Conservation (phyloP, 331 rosid genomes). For the Saraca asoca region DNA sequence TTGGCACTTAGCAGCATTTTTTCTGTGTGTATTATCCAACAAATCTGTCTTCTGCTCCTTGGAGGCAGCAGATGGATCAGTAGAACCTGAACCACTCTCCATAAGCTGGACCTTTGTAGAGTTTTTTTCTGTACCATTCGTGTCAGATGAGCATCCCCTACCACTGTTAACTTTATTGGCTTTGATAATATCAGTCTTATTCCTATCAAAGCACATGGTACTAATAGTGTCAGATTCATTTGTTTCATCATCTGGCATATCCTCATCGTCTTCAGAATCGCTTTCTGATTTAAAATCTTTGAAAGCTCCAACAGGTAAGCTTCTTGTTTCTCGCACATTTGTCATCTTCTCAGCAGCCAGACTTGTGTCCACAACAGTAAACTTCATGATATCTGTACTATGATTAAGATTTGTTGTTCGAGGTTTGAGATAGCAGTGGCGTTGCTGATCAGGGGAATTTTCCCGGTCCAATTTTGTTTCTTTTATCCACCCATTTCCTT, state of each 20-base stretch:
- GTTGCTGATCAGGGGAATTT: slow-evolving; percentile 57
- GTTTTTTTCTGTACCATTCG: slow-evolving; percentile 37
- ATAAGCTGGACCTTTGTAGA: slow-evolving; percentile 45
- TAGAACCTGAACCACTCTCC: slow-evolving; percentile 29
- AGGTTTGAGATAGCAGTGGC: slow-evolving; percentile 82
- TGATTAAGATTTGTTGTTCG: slow-evolving; percentile 48
- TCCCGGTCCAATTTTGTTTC: slow-evolving; percentile 53
- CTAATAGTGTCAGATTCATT: slow-evolving; percentile 50
- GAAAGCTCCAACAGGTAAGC: slow-evolving; percentile 56
- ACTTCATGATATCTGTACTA: slow-evolving; percentile 50
- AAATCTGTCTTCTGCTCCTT: slow-evolving; percentile 36
- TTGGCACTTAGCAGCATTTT: slow-evolving; percentile 41
- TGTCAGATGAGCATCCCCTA: slow-evolving; percentile 34
- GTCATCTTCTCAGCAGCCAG: slow-evolving; percentile 44
- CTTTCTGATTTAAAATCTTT: slow-evolving; percentile 39
- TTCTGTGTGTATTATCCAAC: slow-evolving; percentile 24
- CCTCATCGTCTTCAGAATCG: slow-evolving; percentile 49
- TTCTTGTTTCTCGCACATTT: slow-evolving; percentile 66
- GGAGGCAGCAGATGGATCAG: slow-evolving; percentile 33
- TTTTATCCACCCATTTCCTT: slow-evolving; percentile 52
- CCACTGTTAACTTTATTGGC: slow-evolving; percentile 30
- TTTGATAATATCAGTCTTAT: slow-evolving; percentile 37
- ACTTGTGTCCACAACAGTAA: slow-evolving; percentile 96
- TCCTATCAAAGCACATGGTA: slow-evolving; percentile 42
- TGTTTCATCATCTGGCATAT: slow-evolving; percentile 46